phyloP scores from a whole-genome alignment of 2,329 filamentous ascomycete genomes.

The Xylaria sp. region DNA sequence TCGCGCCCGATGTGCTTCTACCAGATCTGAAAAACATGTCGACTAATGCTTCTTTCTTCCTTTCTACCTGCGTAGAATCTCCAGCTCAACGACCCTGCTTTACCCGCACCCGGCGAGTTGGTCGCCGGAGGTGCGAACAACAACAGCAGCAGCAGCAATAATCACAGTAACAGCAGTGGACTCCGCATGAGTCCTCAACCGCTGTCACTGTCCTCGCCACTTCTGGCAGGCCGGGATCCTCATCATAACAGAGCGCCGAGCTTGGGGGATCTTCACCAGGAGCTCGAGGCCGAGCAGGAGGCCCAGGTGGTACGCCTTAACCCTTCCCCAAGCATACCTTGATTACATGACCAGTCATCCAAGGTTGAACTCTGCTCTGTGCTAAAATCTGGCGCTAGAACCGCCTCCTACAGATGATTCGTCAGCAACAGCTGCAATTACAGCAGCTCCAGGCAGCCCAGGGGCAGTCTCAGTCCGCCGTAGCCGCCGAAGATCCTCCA shows the following conservation, averaged over 20 bases:
- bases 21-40: background rate
- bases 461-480: conserved; percentile 55
- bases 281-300: conserved; percentile 82
- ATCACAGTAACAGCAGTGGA: background rate
- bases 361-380: background rate
- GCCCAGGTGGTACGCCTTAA: conserved; percentile 72
- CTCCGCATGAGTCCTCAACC: conserved; percentile 57
- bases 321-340: background rate
- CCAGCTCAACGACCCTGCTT: conserved; percentile 75
- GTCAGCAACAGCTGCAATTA: conserved; percentile 78
- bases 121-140: conserved; percentile 58
- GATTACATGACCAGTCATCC: too few relatives aligned
- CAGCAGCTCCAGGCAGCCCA: conserved; percentile 65
- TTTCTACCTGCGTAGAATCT: conserved; percentile 59
- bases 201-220: conserved; percentile 61
- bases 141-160: conserved; percentile 9
- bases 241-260: conserved; percentile 76
- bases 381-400: conserved; percentile 62
- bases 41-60: background rate
- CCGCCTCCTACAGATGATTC: conserved; percentile 80
- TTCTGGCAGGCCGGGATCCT: conserved; percentile 60
- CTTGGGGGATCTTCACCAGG: conserved; percentile 80
- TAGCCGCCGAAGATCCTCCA: conserved; percentile 63
- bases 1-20: background rate
- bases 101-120: conserved; percentile 78